These are phyloP conservation scores for Sphagnum tenellum DNA, from an alignment of 225 moss, liverwort and hornwort genomes.

Conservation along the genomic window DNA sequence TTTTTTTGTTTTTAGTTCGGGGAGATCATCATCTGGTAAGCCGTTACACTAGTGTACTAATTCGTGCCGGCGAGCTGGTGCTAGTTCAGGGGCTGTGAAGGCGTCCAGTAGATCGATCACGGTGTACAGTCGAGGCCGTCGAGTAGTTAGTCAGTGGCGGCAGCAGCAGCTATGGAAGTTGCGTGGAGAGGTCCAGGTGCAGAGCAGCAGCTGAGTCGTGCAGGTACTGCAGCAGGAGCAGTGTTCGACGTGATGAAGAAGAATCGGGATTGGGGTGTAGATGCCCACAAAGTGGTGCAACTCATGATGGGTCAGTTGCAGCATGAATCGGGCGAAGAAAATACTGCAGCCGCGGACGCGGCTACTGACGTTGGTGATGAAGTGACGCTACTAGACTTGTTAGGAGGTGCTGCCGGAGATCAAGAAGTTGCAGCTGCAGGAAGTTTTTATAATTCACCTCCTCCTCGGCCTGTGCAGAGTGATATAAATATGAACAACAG, in stretches of 20 bases:
- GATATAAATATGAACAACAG: too few species aligned
- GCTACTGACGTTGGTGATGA: background rate
- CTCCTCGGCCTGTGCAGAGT: too few species aligned
- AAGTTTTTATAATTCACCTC: too few species aligned
- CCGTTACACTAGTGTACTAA: too few species aligned
- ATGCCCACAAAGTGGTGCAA: conserved; percentile 62
- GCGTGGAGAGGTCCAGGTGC: conserved; percentile 33
- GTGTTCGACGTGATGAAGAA: conserved; percentile 3
- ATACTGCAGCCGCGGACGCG: background rate
- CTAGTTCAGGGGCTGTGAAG: too few species aligned
- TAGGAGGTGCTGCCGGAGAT: conserved; percentile 7
- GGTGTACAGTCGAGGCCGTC: too few species aligned
- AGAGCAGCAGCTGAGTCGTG: conserved; percentile 15
- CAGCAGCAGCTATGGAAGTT: conserved; percentile 33
- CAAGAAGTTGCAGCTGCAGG: too few species aligned
- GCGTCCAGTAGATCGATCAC: too few species aligned
- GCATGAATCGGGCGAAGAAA: background rate
- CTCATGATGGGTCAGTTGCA: conserved; percentile 61
- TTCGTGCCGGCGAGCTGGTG: too few species aligned
- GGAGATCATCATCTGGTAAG: too few species aligned
- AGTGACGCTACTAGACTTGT: conserved; percentile 40
- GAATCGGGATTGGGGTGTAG: conserved; percentile 40
- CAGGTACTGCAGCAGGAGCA: conserved; percentile 2
- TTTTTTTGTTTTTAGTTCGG: too few species aligned
- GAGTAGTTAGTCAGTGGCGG: too few species aligned